Base-by-base conservation (phyloP, 2,329 filamentous ascomycete species). In the Chaetomium olivaceum region DNA sequence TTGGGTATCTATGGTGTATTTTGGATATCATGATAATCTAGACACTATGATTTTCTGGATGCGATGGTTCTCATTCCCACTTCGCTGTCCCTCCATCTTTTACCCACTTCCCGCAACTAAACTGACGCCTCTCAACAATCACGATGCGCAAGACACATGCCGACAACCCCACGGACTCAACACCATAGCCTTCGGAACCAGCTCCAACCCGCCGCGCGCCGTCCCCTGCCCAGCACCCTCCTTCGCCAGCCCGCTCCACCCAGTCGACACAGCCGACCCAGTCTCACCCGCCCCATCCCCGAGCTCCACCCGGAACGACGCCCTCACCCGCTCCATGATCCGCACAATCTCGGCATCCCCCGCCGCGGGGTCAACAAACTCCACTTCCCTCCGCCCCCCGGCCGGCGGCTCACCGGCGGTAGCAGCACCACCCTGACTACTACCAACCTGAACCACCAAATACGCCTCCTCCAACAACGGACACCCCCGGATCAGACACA, bases 401-500 rank as follows among this genome's bases (percentile, higher is more conserved):
- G 55, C 51, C 55, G 19, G 31, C 54, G 73, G 69, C 62, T 1
- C 14, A 19, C 36, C 36, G 4, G 39, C n/a, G n/a, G n/a, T n/a
- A n/a, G n/a, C 3, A 43, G 16, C 33, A 12, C 16, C 33, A 12
- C 39, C 39, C 39, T 21, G 14, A 43, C 33, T 7, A n/a, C 36
- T 14, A 23, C 39, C 14, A 33, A 19, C 9, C 9, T 31, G 21
- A 52, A 68, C 55, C 31, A 81, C 75, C 14, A 81, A 62, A 57
- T 76, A 76, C 51, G 78, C 76, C 71, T 80, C 76, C 66, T 75
- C 70, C 33, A 79, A 71, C 29, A 75, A 71, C 2, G 75, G 75
- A 58, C 82, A 82, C 61, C 76, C 77, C 55, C 79, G 74, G 61
- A 83, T 76, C 51, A 83, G 71, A 27, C 76, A 76, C 36, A 80